Evolutionary conservation across 2,329 filamentous ascomycete species (phyloP), one percentile per base, ranked within the genome.

Genomic region (Fusarium udum): DNA sequence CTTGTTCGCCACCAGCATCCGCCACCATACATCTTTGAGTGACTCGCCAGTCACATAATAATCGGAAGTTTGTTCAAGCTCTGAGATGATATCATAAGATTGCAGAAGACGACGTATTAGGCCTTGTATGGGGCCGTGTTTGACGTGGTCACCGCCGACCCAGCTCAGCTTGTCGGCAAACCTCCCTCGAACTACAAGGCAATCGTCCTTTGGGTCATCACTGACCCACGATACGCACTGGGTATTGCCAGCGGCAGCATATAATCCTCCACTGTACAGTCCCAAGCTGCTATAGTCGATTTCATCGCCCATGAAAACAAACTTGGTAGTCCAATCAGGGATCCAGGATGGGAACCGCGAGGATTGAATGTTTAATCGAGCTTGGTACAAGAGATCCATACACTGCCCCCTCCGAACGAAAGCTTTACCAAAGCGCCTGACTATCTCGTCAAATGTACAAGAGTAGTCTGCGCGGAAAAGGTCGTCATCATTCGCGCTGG

Each of bases 401-500:
- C 51, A 53, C 24, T 53, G 34, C 0, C 34, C 24, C 11, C 7
- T 28, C 1, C 34, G 14, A 18, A 53, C 24, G 13, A 53, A 53
- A 0, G 34, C 51, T 39, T 39, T 53, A 1, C 51, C 51, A 0
- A 37, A 53, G 4, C 24, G 51, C 2, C 24, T 2, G 0, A 53
- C 51, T 28, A 53, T 28, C 2, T 28, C 24, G 3, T 53, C 51
- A 12, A 53, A 53, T 0, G 2, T 1, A 13, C 2, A 36, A 53
- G 34, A 28, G 20, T 53, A 53, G 24, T 53, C 51, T 3, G 24
- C 32, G 0, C 6, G 10, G 7, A 53, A 18, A 28, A 6, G 2
- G 0, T 39, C 10, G 14, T 53, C 4, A 2, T 16, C 34, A n/a
- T 2, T 10, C 5, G 14, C 51, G 24, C 0, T 11, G 5, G 51